phyloP scores from a whole-genome alignment of 371 early-diverging fungal species.

The Phascolomyces articulosus region DNA sequence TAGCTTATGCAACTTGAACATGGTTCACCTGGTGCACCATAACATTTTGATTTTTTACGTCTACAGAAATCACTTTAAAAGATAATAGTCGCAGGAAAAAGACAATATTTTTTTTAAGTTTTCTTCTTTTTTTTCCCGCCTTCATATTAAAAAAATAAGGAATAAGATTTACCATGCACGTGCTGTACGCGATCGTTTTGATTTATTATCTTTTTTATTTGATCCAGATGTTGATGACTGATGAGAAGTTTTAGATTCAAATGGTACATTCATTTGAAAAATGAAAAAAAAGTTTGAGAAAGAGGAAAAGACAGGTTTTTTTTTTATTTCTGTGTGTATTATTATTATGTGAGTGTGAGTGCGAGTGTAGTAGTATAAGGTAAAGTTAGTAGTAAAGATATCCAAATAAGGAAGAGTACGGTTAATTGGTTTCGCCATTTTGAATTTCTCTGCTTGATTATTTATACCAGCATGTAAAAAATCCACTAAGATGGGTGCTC shows the following conservation, averaged over 20 bases:
- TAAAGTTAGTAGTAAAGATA: not conserved
- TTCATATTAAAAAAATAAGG: not conserved
- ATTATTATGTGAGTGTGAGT: not conserved
- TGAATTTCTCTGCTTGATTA: too few relatives aligned
- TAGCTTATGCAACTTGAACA: conserved; percentile 40
- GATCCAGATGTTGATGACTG: not conserved
- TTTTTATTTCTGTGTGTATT: too few relatives aligned
- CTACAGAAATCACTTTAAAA: conserved; percentile 40
- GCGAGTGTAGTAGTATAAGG: not conserved
- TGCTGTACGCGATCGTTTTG: conserved; percentile 19
- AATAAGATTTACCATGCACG: conserved; percentile 21
- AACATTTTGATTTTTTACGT: conserved; percentile 40
- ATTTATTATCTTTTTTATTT: not conserved
- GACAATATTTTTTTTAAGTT: not conserved
- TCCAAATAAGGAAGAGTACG: not conserved
- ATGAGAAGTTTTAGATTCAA: not conserved
- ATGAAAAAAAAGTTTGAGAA: not conserved
- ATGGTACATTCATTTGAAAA: not conserved
- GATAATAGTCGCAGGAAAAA: not conserved
- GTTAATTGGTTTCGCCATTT: not conserved
- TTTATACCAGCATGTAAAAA: too few relatives aligned
- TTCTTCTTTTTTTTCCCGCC: not conserved
- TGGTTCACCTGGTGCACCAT: conserved; percentile 26
- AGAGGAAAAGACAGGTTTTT: not conserved
- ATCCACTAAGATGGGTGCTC: too few relatives aligned